Base-by-base conservation (phyloP, 768 basidiomycete species). In the Leccinum obscurum region DNA sequence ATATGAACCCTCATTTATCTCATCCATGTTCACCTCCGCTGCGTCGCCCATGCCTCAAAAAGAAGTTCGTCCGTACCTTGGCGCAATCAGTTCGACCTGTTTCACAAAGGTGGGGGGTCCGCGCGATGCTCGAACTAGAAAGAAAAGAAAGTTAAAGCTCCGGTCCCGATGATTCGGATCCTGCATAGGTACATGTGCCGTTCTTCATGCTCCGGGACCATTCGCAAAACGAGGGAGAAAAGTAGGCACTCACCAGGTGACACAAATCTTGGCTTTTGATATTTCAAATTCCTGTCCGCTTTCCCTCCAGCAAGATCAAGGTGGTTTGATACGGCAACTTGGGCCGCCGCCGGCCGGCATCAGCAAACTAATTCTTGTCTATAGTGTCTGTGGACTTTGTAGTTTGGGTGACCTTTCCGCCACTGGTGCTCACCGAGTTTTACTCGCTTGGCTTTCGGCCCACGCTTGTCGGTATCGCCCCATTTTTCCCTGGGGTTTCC, bases 221-320 rank as follows among this genome's bases (percentile, higher is more conserved):
- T 24, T 49, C 48, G 7, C 7, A 26, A 30, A 44, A n/a, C 13
- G 10, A 26, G 7, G 52, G 8, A n/a, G 6, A 32, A 52, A 28
- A 14, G n/a, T 35, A 20, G 22, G 11, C 15, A 9, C 24, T 26
- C 32, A 17, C 30, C 9, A 11, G 9, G 6, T 44, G 8, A 15
- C 63, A 63, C 68, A 56, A 44, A 50, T 68, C 60, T 67, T 59
- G 56, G n/a, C 34, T 67, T 67, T 51, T 6, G 30, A 11, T 41
- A 67, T 67, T 67, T 67, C 63, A 67, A 67, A 67, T 68, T 39
- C 34, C 26, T 20, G 11, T 4, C 13, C 41, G 8, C 17, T 44
- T 10, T 20, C 41, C 41, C 39, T n/a, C 39, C 39, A 17, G 15
- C 30, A 9, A 30, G 30, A 30, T 30, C 30, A 30, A 30, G 30